phyloP scores from a whole-genome alignment of 2,329 filamentous ascomycete species.

The Amylocarpus encephaloides region DNA sequence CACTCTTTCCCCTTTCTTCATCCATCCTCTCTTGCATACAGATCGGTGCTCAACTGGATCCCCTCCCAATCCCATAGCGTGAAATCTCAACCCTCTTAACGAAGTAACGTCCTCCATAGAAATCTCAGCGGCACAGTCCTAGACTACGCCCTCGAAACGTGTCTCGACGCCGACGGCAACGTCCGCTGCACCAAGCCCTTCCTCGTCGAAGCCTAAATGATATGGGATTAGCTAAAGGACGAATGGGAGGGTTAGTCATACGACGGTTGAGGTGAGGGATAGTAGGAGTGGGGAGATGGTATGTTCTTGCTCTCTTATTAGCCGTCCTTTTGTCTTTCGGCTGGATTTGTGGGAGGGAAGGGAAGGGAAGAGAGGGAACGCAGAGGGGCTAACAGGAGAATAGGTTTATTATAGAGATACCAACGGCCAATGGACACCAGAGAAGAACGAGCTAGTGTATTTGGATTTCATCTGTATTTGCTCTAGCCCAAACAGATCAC shows the following conservation, averaged over 20 bases:
- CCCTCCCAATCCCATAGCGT: no score
- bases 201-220: slow-evolving; percentile 35
- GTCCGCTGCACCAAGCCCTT: slow-evolving; percentile 33
- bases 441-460: slow-evolving; percentile 40
- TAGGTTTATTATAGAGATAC: slow-evolving; percentile 41
- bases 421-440: slow-evolving; percentile 39
- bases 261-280: slow-evolving; percentile 35
- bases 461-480: slow-evolving; percentile 43
- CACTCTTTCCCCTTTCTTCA: no score
- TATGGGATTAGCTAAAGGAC: slow-evolving; percentile 37
- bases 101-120: slow-evolving; percentile 18
- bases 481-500: slow-evolving; percentile 31
- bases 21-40: background rate
- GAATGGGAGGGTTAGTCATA: slow-evolving; percentile 35
- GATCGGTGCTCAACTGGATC: no score
- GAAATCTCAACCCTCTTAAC: background rate
- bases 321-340: no score
- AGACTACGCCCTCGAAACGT: slow-evolving; percentile 39
- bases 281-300: slow-evolving; percentile 32
- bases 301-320: no score
- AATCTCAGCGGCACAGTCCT: slow-evolving; percentile 34
- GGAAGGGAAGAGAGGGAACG: background rate
- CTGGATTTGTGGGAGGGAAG: background rate
- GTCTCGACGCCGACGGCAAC: slow-evolving; percentile 36
- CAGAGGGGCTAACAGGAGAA: background rate